Conservation (phyloP, 2,329 filamentous ascomycete species). For the Alternaria burnsii region DNA sequence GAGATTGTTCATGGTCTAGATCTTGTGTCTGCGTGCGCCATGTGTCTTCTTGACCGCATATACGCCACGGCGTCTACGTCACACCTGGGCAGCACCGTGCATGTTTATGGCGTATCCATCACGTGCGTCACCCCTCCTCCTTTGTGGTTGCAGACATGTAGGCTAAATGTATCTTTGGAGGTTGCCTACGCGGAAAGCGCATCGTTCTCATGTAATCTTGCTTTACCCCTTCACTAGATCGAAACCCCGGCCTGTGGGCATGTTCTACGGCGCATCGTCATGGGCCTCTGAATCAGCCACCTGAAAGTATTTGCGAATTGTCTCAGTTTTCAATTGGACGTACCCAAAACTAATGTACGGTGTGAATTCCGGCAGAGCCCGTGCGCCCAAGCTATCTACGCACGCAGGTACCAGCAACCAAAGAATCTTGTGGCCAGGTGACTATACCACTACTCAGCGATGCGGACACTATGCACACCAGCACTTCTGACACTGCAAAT, state of each 20-base stretch:
- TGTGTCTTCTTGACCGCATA: slow-evolving; percentile 4
- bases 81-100: slow-evolving; percentile 1
- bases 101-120: neutral
- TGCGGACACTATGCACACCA: neutral
- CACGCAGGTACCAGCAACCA: neutral
- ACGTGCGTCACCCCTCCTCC: neutral
- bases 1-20: slow-evolving; percentile 14
- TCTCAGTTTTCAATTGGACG: neutral
- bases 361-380: neutral
- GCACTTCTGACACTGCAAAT: slow-evolving; percentile 9
- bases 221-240: neutral
- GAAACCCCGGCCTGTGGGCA: neutral
- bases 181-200: neutral
- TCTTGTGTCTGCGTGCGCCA: slow-evolving; percentile 3
- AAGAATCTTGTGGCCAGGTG: neutral
- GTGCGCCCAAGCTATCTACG: neutral
- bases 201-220: neutral
- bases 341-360: neutral
- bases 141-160: neutral
- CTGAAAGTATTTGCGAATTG: neutral
- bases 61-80: neutral
- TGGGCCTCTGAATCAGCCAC: neutral
- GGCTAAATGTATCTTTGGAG: neutral
- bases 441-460: slow-evolving; percentile 1
- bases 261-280: neutral